Evolutionary conservation across 441 rosid species (phyloP).

Genomic region (Croton setiger): DNA sequence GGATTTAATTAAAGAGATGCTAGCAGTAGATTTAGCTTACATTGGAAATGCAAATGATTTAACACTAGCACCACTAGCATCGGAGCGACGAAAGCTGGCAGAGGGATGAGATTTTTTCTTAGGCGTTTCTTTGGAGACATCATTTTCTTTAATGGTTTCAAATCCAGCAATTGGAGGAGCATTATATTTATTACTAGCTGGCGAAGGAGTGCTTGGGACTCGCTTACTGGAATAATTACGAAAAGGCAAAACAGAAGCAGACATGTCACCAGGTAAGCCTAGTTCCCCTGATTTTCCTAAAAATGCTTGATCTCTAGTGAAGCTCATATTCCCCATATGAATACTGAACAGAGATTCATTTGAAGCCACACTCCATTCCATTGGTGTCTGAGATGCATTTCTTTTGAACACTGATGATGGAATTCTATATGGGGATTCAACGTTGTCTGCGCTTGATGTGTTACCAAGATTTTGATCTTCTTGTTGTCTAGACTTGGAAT

Average conservation of each 20-base stretch:
- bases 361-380: conserved; percentile 82
- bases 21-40: conserved; percentile 32
- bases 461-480: not conserved
- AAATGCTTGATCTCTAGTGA: conserved; percentile 49
- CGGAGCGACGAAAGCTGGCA: conserved; percentile 38
- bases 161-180: conserved; percentile 19
- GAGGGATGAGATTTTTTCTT: conserved; percentile 7
- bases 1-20: not conserved
- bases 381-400: conserved; percentile 33
- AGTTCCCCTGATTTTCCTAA: conserved; percentile 50
- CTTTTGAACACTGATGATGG: conserved; percentile 58
- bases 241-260: conserved; percentile 26
- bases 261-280: conserved; percentile 41
- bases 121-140: conserved; percentile 21
- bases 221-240: conserved; percentile 30
- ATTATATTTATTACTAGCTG: conserved; percentile 17
- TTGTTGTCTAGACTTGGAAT: not conserved
- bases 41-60: conserved; percentile 75
- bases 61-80: conserved; percentile 36
- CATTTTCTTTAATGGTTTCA: conserved; percentile 47
- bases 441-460: too few relatives aligned
- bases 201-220: conserved; percentile 12
- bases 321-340: conserved; percentile 48
- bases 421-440: conserved; percentile 39
- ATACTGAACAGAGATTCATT: conserved; percentile 86